A percentile compares a stretch with the other conserved stretches of the same genome.
Evolutionary conservation across 768 basidiomycete genomes (phyloP).

Genomic region (Fomitopsis serialis): DNA sequence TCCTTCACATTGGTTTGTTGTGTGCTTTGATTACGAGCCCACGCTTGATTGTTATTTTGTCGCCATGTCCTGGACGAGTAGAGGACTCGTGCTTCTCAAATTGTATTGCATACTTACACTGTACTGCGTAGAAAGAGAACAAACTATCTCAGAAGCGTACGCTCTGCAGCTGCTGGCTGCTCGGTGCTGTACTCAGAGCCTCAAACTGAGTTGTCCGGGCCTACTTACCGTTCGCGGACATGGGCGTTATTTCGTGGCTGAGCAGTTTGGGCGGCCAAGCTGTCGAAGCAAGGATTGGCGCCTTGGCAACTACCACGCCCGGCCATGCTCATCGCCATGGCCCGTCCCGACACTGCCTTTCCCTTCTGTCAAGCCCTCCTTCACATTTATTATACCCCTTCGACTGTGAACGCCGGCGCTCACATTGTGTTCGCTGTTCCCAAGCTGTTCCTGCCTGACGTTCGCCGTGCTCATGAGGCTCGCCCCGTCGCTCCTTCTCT

Average conservation of each 20-base stretch:
- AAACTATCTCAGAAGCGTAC: no score
- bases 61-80: constrained; percentile 12
- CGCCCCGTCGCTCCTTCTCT: constrained; percentile 17
- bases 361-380: not conserved
- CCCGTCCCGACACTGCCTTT: not conserved
- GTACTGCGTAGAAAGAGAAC: no score
- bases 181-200: no score
- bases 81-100: not conserved
- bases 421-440: not conserved
- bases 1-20: not conserved
- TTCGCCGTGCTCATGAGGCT: constrained; percentile 15
- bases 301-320: no score
- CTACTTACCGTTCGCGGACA: no score
- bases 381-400: not conserved
- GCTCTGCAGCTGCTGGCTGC: no score
- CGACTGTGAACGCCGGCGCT: not conserved
- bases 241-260: no score
- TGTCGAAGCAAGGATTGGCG: no score
- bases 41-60: constrained; percentile 11
- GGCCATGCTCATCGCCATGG: no score
- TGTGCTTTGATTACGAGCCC: not conserved
- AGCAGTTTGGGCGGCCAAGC: no score
- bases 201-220: no score
- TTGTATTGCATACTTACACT: no score
- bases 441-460: not conserved